Conservation (phyloP, 495 filamentous ascomycete species). For the Penicillium subrubescens region DNA sequence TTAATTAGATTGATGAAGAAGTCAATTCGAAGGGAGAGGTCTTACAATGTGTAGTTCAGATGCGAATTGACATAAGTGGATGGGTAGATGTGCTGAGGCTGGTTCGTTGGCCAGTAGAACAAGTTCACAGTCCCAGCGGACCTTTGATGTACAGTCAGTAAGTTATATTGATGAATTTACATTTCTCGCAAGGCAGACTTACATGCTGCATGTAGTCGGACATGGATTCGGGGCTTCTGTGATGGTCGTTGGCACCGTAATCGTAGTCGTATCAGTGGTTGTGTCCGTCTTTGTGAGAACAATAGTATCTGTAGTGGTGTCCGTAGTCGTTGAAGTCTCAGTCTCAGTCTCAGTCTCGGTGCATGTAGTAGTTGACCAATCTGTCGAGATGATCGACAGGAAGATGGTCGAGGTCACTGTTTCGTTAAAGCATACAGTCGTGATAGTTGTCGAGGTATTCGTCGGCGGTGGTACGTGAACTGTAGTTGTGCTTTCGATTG, state of each 20-base stretch:
- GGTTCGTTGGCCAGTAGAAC: constrained; percentile 27
- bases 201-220: constrained; percentile 25
- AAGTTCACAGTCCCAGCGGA: constrained; percentile 26
- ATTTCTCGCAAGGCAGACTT: background rate
- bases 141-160: constrained; percentile 12
- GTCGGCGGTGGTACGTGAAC: constrained; percentile 3
- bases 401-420: background rate
- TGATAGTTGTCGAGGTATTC: background rate
- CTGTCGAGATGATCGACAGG: constrained; percentile 3
- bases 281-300: background rate
- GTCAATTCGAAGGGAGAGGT: background rate
- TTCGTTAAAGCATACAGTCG: background rate
- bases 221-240: constrained; percentile 22
- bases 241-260: constrained; percentile 21
- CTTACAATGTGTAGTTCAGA: constrained; percentile 24
- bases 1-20: background rate
- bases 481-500: constrained; percentile 9
- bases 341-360: background rate
- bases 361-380: constrained; percentile 2
- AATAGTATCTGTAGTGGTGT: background rate
- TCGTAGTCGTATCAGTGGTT: background rate
- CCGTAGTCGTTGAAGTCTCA: background rate
- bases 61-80: constrained; percentile 21
- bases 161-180: background rate
- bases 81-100: constrained; percentile 16